Conservation (phyloP, 768 basidiomycete species). For the Collybia mongolica region DNA sequence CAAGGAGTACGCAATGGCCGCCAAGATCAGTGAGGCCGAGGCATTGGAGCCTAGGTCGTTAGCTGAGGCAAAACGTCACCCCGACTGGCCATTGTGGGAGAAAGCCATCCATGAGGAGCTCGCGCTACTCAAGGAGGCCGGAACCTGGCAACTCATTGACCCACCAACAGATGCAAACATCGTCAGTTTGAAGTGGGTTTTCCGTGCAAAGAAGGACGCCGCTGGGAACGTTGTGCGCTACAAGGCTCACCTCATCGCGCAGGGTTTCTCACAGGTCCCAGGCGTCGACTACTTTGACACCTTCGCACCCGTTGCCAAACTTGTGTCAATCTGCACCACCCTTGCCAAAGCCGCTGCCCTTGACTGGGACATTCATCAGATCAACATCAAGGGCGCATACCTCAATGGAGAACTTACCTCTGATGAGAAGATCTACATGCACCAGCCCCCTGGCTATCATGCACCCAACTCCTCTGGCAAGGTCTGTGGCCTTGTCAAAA, state of each 20-base stretch:
- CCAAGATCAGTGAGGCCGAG: slow-evolving; percentile 9
- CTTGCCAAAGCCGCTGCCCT: slow-evolving; percentile 9
- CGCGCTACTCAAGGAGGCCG: slow-evolving; percentile 17
- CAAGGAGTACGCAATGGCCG: slow-evolving; percentile 10
- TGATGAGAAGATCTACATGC: slow-evolving; percentile 39
- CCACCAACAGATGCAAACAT: slow-evolving; percentile 18
- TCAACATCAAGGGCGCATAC: slow-evolving; percentile 36
- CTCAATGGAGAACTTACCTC: slow-evolving; percentile 30
- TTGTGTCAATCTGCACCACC: slow-evolving; percentile 2
- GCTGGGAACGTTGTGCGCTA: too few species aligned
- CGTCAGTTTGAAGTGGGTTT: slow-evolving; percentile 30
- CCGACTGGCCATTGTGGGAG: slow-evolving; percentile 21
- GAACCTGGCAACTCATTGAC: slow-evolving; percentile 27
- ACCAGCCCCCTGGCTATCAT: slow-evolving; percentile 30
- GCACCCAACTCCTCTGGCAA: not conserved
- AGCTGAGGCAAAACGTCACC: slow-evolving; percentile 11
- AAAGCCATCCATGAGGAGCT: slow-evolving; percentile 27
- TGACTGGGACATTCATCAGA: slow-evolving; percentile 27
- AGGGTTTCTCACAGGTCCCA: slow-evolving; percentile 13
- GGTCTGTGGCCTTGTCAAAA: slow-evolving; percentile 21
- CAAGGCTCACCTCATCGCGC: slow-evolving; percentile 20
- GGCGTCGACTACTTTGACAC: slow-evolving; percentile 16
- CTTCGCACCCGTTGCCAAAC: slow-evolving; percentile 8
- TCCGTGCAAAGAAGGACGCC: slow-evolving; percentile 31
- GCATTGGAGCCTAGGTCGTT: slow-evolving; percentile 14